Evolutionary conservation across 805 yeast genomes (phyloP).

Genomic region (Candida silvicultrix): DNA sequence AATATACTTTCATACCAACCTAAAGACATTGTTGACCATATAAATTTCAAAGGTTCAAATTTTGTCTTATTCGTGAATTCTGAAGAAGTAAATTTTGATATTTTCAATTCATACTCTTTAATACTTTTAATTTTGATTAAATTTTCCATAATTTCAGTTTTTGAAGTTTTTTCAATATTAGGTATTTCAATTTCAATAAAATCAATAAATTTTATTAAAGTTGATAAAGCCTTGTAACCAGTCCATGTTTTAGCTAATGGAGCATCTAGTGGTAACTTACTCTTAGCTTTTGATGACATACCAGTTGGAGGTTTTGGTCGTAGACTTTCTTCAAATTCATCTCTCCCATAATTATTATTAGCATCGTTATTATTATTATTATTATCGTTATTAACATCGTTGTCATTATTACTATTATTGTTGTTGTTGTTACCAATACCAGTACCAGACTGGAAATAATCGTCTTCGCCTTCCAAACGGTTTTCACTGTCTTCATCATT

Average conservation of each 20-base stretch:
- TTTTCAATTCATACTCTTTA: constrained; percentile 22
- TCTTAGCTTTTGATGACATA: constrained; percentile 51
- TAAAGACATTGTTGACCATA: constrained; percentile 57
- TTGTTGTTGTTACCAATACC: not conserved
- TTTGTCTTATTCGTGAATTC: constrained; percentile 39
- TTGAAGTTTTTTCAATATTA: constrained; percentile 14
- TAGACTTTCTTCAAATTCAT: constrained; percentile 31
- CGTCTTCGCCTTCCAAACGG: not conserved
- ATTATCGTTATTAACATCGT: constrained; percentile 1
- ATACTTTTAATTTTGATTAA: constrained; percentile 36
- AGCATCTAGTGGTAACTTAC: constrained; percentile 44
- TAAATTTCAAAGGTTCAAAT: constrained; percentile 43
- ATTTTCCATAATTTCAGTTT: constrained; percentile 23
- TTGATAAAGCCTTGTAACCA: constrained; percentile 37
- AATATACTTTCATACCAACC: constrained; percentile 73
- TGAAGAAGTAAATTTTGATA: constrained; percentile 20
- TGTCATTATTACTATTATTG: no score
- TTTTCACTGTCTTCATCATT: constrained; percentile 5
- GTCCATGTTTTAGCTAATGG: constrained; percentile 50
- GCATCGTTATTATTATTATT: constrained; percentile 2
- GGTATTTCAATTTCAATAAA: constrained; percentile 24
- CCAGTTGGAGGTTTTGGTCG: constrained; percentile 51
- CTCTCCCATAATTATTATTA: not conserved
- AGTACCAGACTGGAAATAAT: not conserved
- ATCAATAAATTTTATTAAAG: constrained; percentile 31